Conservation (phyloP, 169 alveolate species). For the Cryptosporidium xiaoi region DNA sequence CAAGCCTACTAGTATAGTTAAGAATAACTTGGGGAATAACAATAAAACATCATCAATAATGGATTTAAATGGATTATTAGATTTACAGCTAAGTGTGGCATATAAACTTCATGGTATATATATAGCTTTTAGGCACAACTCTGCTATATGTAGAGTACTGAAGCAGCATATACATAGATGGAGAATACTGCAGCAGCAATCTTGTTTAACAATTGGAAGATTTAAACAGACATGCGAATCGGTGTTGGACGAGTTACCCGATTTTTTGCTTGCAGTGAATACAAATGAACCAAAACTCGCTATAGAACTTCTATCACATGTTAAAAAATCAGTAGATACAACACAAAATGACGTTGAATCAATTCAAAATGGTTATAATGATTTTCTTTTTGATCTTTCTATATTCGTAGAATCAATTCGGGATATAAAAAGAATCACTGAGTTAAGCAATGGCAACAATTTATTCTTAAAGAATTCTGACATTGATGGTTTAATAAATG, state of each 20-base stretch:
- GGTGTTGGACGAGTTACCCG: constrained; percentile 73
- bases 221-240: constrained; percentile 73
- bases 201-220: constrained; percentile 59
- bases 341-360: constrained; percentile 55
- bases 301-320: constrained; percentile 58
- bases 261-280: constrained; percentile 64
- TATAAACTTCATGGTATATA: constrained; percentile 58
- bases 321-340: constrained; percentile 26
- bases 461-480: background rate
- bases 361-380: constrained; percentile 57
- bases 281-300: constrained; percentile 71
- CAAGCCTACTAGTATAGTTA: background rate
- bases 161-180: constrained; percentile 65
- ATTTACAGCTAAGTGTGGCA: constrained; percentile 66
- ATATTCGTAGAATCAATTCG: constrained; percentile 59
- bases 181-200: constrained; percentile 62
- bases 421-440: constrained; percentile 64
- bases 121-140: constrained; percentile 71
- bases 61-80: constrained; percentile 50
- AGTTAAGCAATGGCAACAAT: background rate
- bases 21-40: no score
- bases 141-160: constrained; percentile 52
- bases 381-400: constrained; percentile 52
- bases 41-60: constrained; percentile 47
- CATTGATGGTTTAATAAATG: background rate